These are phyloP conservation scores for Curvularia hawaiiensis DNA, from an alignment of 2,329 filamentous ascomycete genomes.

Conservation along the genomic window DNA sequence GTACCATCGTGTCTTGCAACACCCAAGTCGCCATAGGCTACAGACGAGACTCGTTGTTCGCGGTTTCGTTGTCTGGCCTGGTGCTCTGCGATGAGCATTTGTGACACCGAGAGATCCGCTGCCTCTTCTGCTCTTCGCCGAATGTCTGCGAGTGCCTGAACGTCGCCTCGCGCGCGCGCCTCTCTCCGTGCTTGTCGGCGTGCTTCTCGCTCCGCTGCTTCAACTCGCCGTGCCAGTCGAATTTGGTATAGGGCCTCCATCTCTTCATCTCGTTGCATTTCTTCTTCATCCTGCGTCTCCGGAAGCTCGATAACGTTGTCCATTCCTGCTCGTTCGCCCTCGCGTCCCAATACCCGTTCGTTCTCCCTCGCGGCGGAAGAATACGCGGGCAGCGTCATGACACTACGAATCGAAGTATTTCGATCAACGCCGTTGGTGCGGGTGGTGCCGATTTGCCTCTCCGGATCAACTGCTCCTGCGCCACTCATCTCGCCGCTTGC, in stretches of 20 bases:
- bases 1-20: conserved; percentile 79
- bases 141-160: conserved; percentile 65
- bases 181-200: conserved; percentile 72
- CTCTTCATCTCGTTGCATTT: conserved; percentile 78
- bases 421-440: conserved; percentile 67
- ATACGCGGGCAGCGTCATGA: conserved; percentile 92
- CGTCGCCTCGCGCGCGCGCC: conserved; percentile 73
- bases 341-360: conserved; percentile 83
- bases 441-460: conserved; percentile 30
- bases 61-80: conserved; percentile 60
- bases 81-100: conserved; percentile 62
- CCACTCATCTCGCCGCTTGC: conserved; percentile 41
- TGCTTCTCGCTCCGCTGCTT: conserved; percentile 78
- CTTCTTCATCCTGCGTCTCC: conserved; percentile 78
- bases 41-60: conserved; percentile 72
- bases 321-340: conserved; percentile 90
- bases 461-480: conserved; percentile 29
- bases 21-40: conserved; percentile 77
- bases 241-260: conserved; percentile 96
- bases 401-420: conserved; percentile 85
- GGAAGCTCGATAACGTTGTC: conserved; percentile 89
- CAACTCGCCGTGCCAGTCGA: conserved; percentile 73
- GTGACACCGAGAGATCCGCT: conserved; percentile 48
- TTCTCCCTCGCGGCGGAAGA: conserved; percentile 71
- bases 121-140: conserved; percentile 57